Conservation (phyloP, 2,329 filamentous ascomycete genomes). For the Paracorniculantispora psalliotae region DNA sequence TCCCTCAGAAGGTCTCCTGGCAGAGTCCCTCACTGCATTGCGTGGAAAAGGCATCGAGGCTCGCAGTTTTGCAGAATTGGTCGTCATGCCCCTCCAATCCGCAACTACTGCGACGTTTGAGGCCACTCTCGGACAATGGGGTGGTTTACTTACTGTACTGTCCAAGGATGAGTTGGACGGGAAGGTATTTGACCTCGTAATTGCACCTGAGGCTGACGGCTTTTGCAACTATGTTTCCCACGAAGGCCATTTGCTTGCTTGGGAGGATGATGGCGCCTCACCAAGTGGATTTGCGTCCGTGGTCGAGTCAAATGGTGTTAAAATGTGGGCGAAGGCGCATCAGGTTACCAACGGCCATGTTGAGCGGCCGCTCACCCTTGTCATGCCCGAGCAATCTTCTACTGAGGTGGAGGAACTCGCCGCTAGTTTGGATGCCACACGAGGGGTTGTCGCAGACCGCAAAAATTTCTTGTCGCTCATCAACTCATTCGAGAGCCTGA, state of each 20-base stretch:
- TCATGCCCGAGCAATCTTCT: background rate
- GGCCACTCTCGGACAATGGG: background rate
- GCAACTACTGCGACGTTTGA: background rate
- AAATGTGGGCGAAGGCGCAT: background rate
- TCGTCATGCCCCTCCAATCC: background rate
- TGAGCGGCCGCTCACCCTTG: background rate
- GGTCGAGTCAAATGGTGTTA: background rate
- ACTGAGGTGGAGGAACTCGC: background rate
- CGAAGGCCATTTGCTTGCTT: background rate
- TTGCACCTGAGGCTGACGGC: background rate
- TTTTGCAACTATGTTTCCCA: background rate
- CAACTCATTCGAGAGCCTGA: background rate
- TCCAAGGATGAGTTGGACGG: background rate
- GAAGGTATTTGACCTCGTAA: background rate
- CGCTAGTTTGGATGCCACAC: constrained; percentile 13
- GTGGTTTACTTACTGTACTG: background rate
- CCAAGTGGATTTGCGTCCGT: background rate
- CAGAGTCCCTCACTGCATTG: constrained; percentile 14
- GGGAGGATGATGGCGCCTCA: background rate
- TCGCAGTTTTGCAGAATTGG: constrained; percentile 8
- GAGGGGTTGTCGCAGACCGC: constrained; percentile 14
- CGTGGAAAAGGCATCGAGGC: constrained; percentile 14
- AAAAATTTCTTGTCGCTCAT: constrained; percentile 12
- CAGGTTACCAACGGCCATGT: background rate
- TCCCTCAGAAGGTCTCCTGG: constrained; percentile 14